Percentiles rank a stretch among this genome's conserved stretches.
Evolutionary conservation across 2,329 filamentous ascomycete species (phyloP).

Genomic region (Monilinia laxa): DNA sequence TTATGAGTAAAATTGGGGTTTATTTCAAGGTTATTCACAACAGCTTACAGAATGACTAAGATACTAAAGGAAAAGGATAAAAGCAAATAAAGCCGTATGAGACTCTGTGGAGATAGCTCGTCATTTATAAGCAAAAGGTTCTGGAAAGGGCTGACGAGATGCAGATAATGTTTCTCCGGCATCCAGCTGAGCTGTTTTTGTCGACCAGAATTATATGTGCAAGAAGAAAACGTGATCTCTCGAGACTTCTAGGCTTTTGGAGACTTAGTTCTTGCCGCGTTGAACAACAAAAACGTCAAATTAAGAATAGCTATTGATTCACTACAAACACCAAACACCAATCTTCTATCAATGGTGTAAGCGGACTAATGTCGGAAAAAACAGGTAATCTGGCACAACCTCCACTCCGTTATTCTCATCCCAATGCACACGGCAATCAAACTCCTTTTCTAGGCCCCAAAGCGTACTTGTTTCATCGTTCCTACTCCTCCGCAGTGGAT

Average conservation of each 20-base stretch:
- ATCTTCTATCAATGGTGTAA: neutral
- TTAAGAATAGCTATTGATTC: neutral
- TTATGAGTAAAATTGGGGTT: neutral
- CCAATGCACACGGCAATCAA: neutral
- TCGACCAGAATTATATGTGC: neutral
- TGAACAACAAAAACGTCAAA: neutral
- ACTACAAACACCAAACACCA: neutral
- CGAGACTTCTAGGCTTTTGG: neutral
- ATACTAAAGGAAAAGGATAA: neutral
- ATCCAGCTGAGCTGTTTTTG: slow-evolving; percentile 2
- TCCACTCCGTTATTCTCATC: neutral
- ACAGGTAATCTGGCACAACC: neutral
- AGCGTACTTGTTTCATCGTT: neutral
- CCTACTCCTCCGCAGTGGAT: neutral
- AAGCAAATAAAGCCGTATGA: neutral
- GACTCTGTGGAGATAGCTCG: neutral
- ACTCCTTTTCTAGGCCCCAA: neutral
- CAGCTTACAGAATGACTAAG: neutral
- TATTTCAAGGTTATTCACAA: neutral
- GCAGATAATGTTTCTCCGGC: neutral
- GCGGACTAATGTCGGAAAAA: neutral
- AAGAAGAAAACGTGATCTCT: neutral
- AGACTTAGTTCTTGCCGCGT: neutral
- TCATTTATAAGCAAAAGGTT: neutral
- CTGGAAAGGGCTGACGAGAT: neutral